phyloP scores from a whole-genome alignment of 768 basidiomycete species.

The Boletus reticulatus region DNA sequence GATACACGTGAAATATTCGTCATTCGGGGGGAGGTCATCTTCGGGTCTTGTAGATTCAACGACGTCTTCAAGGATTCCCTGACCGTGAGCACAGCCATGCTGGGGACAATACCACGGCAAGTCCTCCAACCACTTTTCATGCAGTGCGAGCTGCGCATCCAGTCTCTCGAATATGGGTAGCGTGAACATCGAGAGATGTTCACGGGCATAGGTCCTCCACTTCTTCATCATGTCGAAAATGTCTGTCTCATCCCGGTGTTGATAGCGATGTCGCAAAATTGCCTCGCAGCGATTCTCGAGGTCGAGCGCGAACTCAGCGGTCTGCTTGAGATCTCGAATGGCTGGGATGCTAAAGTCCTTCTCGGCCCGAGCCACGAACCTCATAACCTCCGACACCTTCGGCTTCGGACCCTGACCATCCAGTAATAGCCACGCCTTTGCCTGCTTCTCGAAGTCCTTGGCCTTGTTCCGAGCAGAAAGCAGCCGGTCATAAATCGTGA shows the following conservation, averaged over 20 bases:
- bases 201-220: constrained; percentile 71
- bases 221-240: constrained; percentile 70
- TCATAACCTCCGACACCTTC: constrained; percentile 64
- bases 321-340: constrained; percentile 62
- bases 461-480: constrained; percentile 65
- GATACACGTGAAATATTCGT: constrained; percentile 86
- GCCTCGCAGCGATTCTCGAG: constrained; percentile 74
- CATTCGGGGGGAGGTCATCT: constrained; percentile 74
- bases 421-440: constrained; percentile 63
- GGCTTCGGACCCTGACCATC: constrained; percentile 57
- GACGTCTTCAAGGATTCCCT: constrained; percentile 70
- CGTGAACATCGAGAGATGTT: constrained; percentile 70
- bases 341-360: constrained; percentile 74
- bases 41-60: constrained; percentile 70
- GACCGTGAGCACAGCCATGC: constrained; percentile 62
- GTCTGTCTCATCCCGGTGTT: constrained; percentile 53
- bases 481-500: constrained; percentile 62
- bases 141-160: constrained; percentile 61
- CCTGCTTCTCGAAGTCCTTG: constrained; percentile 77
- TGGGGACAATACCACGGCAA: constrained; percentile 78
- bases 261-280: constrained; percentile 64
- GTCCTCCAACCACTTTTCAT: constrained; percentile 69
- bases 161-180: constrained; percentile 73
- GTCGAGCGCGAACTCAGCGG: constrained; percentile 74
- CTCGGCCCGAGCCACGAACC: constrained; percentile 67